Evolutionary conservation across 441 rosid species (phyloP).

Genomic region (Corymbia citriodora): DNA sequence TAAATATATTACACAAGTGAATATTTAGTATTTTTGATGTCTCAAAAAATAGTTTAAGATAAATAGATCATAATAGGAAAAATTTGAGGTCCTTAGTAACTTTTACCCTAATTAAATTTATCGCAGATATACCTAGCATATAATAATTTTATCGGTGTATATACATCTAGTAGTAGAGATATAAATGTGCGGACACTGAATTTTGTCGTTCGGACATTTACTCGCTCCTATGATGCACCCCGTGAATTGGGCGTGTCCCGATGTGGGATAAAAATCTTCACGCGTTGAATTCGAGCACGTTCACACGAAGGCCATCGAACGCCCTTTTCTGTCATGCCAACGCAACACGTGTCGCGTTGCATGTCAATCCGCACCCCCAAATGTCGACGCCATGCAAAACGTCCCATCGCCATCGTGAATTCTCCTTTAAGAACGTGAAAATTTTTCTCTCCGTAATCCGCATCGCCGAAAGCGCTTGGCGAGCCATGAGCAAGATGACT

Average conservation of each 20-base stretch:
- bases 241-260: background rate
- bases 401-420: background rate
- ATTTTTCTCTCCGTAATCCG: background rate
- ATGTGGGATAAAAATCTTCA: background rate
- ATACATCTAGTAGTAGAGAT: background rate
- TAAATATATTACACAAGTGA: no score
- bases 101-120: background rate
- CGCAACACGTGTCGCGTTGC: constrained; percentile 48
- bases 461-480: background rate
- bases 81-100: no score
- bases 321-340: background rate
- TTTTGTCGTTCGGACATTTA: background rate
- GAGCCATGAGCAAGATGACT: background rate
- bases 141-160: background rate
- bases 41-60: no score
- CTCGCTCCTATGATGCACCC: background rate
- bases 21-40: no score
- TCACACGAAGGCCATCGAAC: background rate
- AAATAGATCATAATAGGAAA: no score
- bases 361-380: constrained; percentile 13
- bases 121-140: background rate
- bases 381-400: background rate
- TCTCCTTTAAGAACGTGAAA: background rate
- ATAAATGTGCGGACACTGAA: background rate
- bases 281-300: no score